Percentiles rank a stretch among this genome's conserved stretches.
Conservation (phyloP, 805 yeast species). For the Spathaspora passalidarum region DNA sequence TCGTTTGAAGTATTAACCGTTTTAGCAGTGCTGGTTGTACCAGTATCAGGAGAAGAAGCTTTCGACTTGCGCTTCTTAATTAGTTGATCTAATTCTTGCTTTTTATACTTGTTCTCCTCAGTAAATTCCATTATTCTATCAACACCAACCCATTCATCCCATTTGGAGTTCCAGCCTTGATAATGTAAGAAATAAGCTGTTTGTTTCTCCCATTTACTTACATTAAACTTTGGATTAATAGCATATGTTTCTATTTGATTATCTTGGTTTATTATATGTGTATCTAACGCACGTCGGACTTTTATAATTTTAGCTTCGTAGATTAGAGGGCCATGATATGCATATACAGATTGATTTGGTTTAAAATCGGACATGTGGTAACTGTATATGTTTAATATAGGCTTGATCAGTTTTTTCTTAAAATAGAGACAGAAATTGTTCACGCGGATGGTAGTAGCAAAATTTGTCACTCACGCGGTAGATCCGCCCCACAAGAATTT, state of each 20-base stretch:
- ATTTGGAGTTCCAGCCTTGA: conserved; percentile 91
- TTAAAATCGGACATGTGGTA: neutral
- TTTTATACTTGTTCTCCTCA: conserved; percentile 67
- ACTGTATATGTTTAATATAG: too few relatives aligned
- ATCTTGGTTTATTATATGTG: conserved; percentile 39
- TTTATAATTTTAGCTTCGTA: conserved; percentile 83
- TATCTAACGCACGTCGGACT: conserved; percentile 53
- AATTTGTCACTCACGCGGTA: too few relatives aligned
- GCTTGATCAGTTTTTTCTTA: too few relatives aligned
- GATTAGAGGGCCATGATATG: conserved; percentile 86
- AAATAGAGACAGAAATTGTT: too few relatives aligned
- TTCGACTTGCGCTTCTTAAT: conserved; percentile 13
- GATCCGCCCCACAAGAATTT: too few relatives aligned
- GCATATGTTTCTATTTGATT: conserved; percentile 34
- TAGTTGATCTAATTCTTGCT: conserved; percentile 51
- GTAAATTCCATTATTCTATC: conserved; percentile 66
- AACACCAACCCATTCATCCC: conserved; percentile 93
- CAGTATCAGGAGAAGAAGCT: conserved; percentile 3
- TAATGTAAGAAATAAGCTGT: conserved; percentile 73
- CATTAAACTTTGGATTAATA: conserved; percentile 12
- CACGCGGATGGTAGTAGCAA: too few relatives aligned
- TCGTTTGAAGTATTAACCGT: neutral
- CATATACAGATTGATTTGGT: conserved; percentile 44
- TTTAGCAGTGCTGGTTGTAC: neutral
- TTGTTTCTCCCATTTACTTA: conserved; percentile 20